Conservation (phyloP, 2,329 filamentous ascomycete species). For the Claviceps sp. region DNA sequence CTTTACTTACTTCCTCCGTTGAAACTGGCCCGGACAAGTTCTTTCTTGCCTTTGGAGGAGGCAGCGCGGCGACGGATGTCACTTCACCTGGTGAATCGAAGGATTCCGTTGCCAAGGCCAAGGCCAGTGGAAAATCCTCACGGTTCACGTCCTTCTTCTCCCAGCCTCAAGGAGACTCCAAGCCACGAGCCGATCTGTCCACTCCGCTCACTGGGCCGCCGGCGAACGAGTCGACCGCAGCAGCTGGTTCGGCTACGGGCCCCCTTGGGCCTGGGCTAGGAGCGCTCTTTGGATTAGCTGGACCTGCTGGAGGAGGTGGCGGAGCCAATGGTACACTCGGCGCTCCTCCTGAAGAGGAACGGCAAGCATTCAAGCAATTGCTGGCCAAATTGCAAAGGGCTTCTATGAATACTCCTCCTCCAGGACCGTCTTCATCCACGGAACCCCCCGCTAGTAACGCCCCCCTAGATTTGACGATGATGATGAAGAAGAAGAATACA, state of each 20-base stretch:
- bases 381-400: conserved; percentile 66
- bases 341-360: conserved; percentile 48
- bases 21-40: conserved; percentile 66
- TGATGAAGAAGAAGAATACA: conserved; percentile 16
- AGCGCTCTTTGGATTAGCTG: conserved; percentile 2
- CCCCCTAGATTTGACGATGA: conserved; percentile 7
- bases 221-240: conserved; percentile 6
- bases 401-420: conserved; percentile 32
- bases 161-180: conserved; percentile 35
- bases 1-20: conserved; percentile 46
- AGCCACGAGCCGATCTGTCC: conserved; percentile 35
- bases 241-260: conserved; percentile 2
- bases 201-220: conserved; percentile 25
- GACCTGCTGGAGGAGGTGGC: neutral
- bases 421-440: conserved; percentile 29
- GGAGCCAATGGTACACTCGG: neutral
- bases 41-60: conserved; percentile 46
- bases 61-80: conserved; percentile 28
- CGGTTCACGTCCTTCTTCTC: conserved; percentile 73
- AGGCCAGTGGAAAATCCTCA: conserved; percentile 54
- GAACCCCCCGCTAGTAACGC: conserved; percentile 23
- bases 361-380: conserved; percentile 73
- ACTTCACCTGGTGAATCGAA: conserved; percentile 38
- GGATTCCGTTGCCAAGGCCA: conserved; percentile 32
- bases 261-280: conserved; percentile 3